Evolutionary conservation across 192 early-diverging fungal genomes (phyloP).

Genomic region (Gigaspora rosea): DNA sequence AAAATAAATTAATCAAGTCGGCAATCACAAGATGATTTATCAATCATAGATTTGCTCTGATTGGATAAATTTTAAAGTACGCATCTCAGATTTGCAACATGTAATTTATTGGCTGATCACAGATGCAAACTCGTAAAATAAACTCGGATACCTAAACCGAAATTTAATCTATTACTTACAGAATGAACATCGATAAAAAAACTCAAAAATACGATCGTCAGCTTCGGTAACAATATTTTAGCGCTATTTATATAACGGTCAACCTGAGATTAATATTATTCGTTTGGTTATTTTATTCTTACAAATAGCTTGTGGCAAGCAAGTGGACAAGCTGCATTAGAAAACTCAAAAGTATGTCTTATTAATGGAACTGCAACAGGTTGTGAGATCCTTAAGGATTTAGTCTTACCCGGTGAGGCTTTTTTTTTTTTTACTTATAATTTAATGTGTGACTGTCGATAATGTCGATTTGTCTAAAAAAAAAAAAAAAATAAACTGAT

Average conservation of each 20-base stretch:
- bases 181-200: conserved; percentile 51
- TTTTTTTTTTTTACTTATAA: neutral
- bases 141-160: too few species aligned
- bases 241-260: neutral
- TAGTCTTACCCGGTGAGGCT: conserved; percentile 92
- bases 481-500: neutral
- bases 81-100: too few species aligned
- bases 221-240: conserved; percentile 61
- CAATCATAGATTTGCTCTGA: too few species aligned
- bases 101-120: too few species aligned
- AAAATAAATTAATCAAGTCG: too few species aligned
- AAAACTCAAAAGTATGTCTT: conserved; percentile 79
- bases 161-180: neutral
- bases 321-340: conserved; percentile 86
- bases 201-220: conserved; percentile 87
- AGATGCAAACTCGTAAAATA: too few species aligned
- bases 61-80: too few species aligned
- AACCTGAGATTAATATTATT: neutral
- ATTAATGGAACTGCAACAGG: conserved; percentile 83
- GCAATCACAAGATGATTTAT: too few species aligned
- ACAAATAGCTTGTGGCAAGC: conserved; percentile 85
- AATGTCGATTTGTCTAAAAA: neutral
- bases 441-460: neutral
- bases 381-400: conserved; percentile 92
- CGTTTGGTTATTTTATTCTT: neutral